Percentiles rank a stretch among this genome's conserved stretches.
phyloP scores from a whole-genome alignment of 1,284 basidiomycete species.

The Erythrobasidium hasegawianum region DNA sequence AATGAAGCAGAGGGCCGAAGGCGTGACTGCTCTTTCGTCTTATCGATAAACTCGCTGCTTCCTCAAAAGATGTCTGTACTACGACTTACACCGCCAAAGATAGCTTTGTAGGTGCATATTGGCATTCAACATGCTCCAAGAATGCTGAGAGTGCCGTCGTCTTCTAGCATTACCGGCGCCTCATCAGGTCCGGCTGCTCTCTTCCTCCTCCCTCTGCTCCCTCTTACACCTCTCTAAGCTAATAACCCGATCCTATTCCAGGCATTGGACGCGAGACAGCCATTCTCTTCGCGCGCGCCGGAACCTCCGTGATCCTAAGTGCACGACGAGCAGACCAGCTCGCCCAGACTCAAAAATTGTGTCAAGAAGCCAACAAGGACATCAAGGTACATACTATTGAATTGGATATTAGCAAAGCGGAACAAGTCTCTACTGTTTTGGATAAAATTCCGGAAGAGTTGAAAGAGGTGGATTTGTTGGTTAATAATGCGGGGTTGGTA shows the following conservation, averaged over 20 bases:
- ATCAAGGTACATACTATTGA: constrained; percentile 65
- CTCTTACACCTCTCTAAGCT: not conserved
- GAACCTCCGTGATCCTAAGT: constrained; percentile 52
- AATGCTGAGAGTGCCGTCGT: not conserved
- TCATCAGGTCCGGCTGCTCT: constrained; percentile 23
- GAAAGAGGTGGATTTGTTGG: constrained; percentile 50
- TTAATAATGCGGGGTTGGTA: constrained; percentile 72
- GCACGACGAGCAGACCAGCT: constrained; percentile 51
- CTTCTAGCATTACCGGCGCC: constrained; percentile 30
- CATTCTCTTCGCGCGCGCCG: constrained; percentile 67
- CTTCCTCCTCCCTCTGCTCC: not conserved
- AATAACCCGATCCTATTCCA: constrained; percentile 3
- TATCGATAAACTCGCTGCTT: too few species aligned
- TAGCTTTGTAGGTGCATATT: constrained; percentile 27
- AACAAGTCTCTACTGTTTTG: constrained; percentile 63
- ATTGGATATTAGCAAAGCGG: constrained; percentile 70
- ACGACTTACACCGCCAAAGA: constrained; percentile 28
- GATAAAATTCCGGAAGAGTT: constrained; percentile 66
- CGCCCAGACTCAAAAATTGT: constrained; percentile 59
- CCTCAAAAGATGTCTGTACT: constrained; percentile 35
- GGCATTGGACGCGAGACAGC: constrained; percentile 65
- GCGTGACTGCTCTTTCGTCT: not conserved
- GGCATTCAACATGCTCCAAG: too few species aligned
- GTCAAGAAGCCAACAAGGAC: constrained; percentile 67
- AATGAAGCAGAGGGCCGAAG: too few species aligned